phyloP scores from a whole-genome alignment of 2,329 filamentous ascomycete genomes.

The Diplocarpon mali region DNA sequence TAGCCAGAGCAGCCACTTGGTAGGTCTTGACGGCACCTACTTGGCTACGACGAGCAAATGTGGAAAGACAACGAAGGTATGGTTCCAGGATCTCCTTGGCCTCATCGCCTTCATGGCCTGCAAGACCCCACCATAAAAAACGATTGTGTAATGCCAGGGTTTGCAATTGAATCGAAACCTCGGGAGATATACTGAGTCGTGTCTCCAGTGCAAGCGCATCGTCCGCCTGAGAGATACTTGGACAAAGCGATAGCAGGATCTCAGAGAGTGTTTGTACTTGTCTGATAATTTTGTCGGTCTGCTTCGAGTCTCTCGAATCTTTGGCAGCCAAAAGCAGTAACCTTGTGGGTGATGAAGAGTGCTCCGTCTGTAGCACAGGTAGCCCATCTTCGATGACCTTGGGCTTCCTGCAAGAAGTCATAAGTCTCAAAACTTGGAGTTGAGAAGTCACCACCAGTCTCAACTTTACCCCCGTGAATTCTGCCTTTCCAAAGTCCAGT shows the following conservation, averaged over 20 bases:
- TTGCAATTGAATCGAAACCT: slow-evolving; percentile 51
- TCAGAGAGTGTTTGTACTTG: slow-evolving; percentile 59
- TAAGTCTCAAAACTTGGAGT: slow-evolving; percentile 50
- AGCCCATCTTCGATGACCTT: slow-evolving; percentile 46
- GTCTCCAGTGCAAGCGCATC: slow-evolving; percentile 45
- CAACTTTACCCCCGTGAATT: slow-evolving; percentile 35
- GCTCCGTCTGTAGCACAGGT: slow-evolving; percentile 41
- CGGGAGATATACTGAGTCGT: slow-evolving; percentile 44
- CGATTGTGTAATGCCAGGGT: slow-evolving; percentile 49
- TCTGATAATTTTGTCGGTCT: slow-evolving; percentile 46
- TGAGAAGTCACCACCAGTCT: slow-evolving; percentile 52
- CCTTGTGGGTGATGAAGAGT: slow-evolving; percentile 45
- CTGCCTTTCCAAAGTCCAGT: slow-evolving; percentile 45
- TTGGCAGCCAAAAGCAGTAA: slow-evolving; percentile 38
- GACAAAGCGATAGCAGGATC: slow-evolving; percentile 52
- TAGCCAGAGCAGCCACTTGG: slow-evolving; percentile 14
- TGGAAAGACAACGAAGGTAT: slow-evolving; percentile 49
- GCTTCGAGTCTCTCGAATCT: slow-evolving; percentile 31
- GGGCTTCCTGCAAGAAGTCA: slow-evolving; percentile 49
- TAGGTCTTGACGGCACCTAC: slow-evolving; percentile 16
- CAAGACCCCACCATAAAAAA: slow-evolving; percentile 54
- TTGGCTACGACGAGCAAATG: slow-evolving; percentile 43
- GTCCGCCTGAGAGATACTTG: slow-evolving; percentile 52
- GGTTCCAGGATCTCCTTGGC: slow-evolving; percentile 57
- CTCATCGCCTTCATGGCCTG: slow-evolving; percentile 45